A percentile compares a stretch with the other conserved stretches of the same genome.
These are phyloP conservation scores for Candida loeiensis DNA, from an alignment of 805 yeast genomes.

Conservation along the genomic window DNA sequence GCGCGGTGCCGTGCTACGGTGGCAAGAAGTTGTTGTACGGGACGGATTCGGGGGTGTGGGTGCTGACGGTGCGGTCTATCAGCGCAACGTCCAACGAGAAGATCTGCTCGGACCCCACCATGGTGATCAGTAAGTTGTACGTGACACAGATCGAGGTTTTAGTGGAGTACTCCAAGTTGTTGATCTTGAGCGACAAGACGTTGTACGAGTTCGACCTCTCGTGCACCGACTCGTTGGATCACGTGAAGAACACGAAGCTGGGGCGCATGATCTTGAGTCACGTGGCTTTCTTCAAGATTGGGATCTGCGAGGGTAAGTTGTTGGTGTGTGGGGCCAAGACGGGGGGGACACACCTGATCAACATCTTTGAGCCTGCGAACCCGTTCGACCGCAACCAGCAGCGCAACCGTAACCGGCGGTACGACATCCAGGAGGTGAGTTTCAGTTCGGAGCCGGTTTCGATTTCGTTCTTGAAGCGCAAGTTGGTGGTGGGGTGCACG, in stretches of 20 bases:
- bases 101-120: constrained; percentile 67
- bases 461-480: constrained; percentile 82
- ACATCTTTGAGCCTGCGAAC: constrained; percentile 86
- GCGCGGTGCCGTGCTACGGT: constrained; percentile 92
- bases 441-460: constrained; percentile 90
- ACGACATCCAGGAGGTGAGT: constrained; percentile 67
- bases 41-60: constrained; percentile 86
- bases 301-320: constrained; percentile 85
- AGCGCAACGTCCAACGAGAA: constrained; percentile 46
- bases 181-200: constrained; percentile 79
- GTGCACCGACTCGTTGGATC: constrained; percentile 47
- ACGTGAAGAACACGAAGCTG: constrained; percentile 51
- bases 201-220: constrained; percentile 70
- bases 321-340: constrained; percentile 86
- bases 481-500: constrained; percentile 91
- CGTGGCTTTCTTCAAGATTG: constrained; percentile 86
- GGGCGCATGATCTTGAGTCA: constrained; percentile 83
- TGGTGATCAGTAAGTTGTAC: constrained; percentile 68
- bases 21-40: constrained; percentile 89
- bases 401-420: constrained; percentile 58
- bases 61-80: constrained; percentile 64
- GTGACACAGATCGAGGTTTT: constrained; percentile 87
- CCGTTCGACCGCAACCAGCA: constrained; percentile 53
- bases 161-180: constrained; percentile 82
- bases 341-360: constrained; percentile 73